Percentiles rank a stretch among this genome's conserved stretches.
phyloP scores from a whole-genome alignment of 306 rosid species.

The Quercus aquifolioides region DNA sequence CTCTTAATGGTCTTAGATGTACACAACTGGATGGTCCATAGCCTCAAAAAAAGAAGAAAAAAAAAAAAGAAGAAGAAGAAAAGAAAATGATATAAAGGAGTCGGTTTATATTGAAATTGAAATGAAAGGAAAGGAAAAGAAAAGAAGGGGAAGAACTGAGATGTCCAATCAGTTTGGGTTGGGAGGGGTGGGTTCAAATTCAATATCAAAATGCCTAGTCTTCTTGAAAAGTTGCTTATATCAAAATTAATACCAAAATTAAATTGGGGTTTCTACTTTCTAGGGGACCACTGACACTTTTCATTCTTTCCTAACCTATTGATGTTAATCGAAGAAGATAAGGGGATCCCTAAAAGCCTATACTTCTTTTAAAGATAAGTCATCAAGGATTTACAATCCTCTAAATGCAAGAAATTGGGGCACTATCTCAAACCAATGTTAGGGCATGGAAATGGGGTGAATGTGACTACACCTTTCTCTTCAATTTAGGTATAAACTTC shows the following conservation, averaged over 20 bases:
- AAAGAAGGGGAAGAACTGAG: background rate
- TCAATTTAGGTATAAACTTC: no score
- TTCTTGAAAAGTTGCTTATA: slow-evolving; percentile 35
- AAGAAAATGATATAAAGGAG: slow-evolving; percentile 45
- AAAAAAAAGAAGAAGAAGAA: background rate
- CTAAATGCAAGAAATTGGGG: background rate
- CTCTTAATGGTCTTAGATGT: slow-evolving; percentile 60
- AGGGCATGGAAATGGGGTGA: no score
- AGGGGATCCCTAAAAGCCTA: slow-evolving; percentile 23
- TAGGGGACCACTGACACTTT: slow-evolving; percentile 40
- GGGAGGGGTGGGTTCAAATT: slow-evolving; percentile 9
- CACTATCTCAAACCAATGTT: no score
- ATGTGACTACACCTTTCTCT: no score
- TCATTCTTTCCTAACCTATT: slow-evolving; percentile 12
- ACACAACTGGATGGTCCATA: slow-evolving; percentile 68
- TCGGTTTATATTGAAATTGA: slow-evolving; percentile 29
- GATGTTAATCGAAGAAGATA: slow-evolving; percentile 25
- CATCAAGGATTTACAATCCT: background rate
- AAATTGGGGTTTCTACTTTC: slow-evolving; percentile 16
- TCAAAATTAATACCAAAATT: slow-evolving; percentile 35
- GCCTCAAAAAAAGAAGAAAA: slow-evolving; percentile 5
- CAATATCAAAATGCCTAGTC: slow-evolving; percentile 29
- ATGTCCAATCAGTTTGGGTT: background rate
- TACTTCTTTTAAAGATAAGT: slow-evolving; percentile 13
- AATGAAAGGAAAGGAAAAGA: background rate